A percentile compares a stretch with the other conserved stretches of the same genome.
These are phyloP conservation scores for Protomyces inundatus DNA, from an alignment of 1,139 yeast species.

Conservation along the genomic window DNA sequence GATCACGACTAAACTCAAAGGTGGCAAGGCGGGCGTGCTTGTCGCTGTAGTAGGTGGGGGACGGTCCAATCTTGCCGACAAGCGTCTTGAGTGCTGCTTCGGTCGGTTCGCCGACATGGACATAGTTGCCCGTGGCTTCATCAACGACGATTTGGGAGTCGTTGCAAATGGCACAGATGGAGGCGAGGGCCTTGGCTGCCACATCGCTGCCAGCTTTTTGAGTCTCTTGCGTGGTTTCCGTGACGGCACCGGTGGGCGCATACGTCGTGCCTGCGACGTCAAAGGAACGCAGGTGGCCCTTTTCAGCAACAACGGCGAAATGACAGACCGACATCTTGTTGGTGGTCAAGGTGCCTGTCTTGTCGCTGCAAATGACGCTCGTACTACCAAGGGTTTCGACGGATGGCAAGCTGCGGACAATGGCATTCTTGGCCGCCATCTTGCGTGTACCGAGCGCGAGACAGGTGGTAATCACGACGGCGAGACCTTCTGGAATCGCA, in stretches of 20 bases:
- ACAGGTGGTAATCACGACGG: slow-evolving; percentile 50
- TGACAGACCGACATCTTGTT: slow-evolving; percentile 40
- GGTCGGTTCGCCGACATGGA: slow-evolving; percentile 42
- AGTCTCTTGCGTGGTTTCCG: slow-evolving; percentile 40
- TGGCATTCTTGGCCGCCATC: slow-evolving; percentile 48
- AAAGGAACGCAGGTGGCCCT: slow-evolving; percentile 43
- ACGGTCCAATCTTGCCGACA: slow-evolving; percentile 36
- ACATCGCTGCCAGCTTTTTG: slow-evolving; percentile 38
- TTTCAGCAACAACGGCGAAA: slow-evolving; percentile 42
- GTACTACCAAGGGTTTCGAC: slow-evolving; percentile 40
- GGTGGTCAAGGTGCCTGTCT: slow-evolving; percentile 64
- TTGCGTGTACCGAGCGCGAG: slow-evolving; percentile 51
- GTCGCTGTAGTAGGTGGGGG: slow-evolving; percentile 4
- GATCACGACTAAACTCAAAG: slow-evolving; percentile 45
- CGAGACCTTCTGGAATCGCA: slow-evolving; percentile 50
- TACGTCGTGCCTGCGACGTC: slow-evolving; percentile 45
- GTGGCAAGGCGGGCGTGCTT: slow-evolving; percentile 32
- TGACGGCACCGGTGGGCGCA: slow-evolving; percentile 43
- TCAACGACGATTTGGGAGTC: slow-evolving; percentile 38
- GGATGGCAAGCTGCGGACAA: slow-evolving; percentile 46
- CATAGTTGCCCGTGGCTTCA: slow-evolving; percentile 31
- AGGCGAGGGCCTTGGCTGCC: slow-evolving; percentile 28
- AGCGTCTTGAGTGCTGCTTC: slow-evolving; percentile 39
- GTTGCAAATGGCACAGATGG: slow-evolving; percentile 40
- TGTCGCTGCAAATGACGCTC: slow-evolving; percentile 61